Conservation (phyloP, 441 rosid genomes). For the Eutrema salsugineum region DNA sequence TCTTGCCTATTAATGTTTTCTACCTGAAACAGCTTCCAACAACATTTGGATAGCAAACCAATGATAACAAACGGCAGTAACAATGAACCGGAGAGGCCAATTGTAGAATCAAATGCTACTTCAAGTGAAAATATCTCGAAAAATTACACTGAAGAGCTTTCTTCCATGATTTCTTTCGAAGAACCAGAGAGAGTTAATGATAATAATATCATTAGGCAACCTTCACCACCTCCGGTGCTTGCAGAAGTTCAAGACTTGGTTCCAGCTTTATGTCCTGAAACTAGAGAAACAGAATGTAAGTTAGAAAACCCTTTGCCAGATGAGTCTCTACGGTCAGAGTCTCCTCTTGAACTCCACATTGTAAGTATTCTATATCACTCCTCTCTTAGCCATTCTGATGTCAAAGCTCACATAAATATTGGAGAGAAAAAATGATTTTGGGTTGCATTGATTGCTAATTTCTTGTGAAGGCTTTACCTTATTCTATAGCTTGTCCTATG, state of each 20-base stretch:
- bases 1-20: constrained; percentile 23
- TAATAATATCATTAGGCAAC: constrained; percentile 63
- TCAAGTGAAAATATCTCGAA: constrained; percentile 35
- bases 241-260: constrained; percentile 89
- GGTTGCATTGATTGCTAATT: neutral
- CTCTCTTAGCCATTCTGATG: neutral
- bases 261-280: constrained; percentile 48
- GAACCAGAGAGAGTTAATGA: constrained; percentile 47
- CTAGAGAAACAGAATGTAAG: constrained; percentile 40
- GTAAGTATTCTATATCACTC: constrained; percentile 46
- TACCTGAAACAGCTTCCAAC: constrained; percentile 44
- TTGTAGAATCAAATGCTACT: constrained; percentile 36
- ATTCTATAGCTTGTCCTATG: neutral
- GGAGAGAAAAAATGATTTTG: neutral
- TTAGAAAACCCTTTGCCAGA: constrained; percentile 54
- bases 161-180: constrained; percentile 88
- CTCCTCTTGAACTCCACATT: constrained; percentile 88
- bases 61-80: constrained; percentile 35
- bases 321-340: constrained; percentile 52
- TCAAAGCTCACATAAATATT: neutral
- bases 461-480: neutral
- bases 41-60: constrained; percentile 37
- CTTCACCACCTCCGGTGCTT: constrained; percentile 94
- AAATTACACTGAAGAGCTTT: constrained; percentile 49
- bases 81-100: constrained; percentile 42